Conservation (phyloP, 768 basidiomycete genomes). For the Lyophyllum decastes region DNA sequence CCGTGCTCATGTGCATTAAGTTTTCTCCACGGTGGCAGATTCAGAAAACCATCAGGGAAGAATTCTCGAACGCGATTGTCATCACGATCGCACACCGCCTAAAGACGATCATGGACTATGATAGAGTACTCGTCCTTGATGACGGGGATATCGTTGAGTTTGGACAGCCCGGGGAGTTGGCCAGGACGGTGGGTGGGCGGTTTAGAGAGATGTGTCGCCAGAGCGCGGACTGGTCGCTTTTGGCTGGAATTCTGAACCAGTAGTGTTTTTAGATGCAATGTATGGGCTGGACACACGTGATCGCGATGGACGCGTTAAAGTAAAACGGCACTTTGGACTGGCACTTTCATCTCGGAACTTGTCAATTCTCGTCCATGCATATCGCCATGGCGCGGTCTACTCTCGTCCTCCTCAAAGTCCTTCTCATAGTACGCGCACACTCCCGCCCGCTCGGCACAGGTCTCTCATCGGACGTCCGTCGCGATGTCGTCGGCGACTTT, state of each 20-base stretch:
- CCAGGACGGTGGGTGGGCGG: constrained; percentile 51
- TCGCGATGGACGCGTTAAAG: not conserved
- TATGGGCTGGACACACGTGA: constrained; percentile 17
- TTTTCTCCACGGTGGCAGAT: constrained; percentile 41
- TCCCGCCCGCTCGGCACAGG: constrained; percentile 11
- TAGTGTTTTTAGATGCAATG: not conserved
- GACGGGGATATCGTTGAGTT: constrained; percentile 76
- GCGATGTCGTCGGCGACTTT: constrained; percentile 14
- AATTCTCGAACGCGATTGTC: constrained; percentile 70
- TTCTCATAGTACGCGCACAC: constrained; percentile 14
- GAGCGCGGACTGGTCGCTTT: constrained; percentile 54
- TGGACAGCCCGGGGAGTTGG: constrained; percentile 61
- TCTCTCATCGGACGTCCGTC: not conserved
- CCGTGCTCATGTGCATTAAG: not conserved
- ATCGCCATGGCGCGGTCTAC: constrained; percentile 14
- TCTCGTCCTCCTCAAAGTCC: constrained; percentile 5
- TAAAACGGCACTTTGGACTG: not conserved
- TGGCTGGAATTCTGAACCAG: too few species aligned
- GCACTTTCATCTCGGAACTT: not conserved
- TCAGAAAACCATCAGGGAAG: constrained; percentile 72
- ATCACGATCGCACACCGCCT: constrained; percentile 85
- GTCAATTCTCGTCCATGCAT: not conserved
- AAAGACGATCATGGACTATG: constrained; percentile 77
- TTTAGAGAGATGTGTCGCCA: constrained; percentile 72
- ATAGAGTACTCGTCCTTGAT: constrained; percentile 73